Evolutionary conservation across 2,329 filamentous ascomycete genomes (phyloP).

Genomic region (Lachnellula hyalina): DNA sequence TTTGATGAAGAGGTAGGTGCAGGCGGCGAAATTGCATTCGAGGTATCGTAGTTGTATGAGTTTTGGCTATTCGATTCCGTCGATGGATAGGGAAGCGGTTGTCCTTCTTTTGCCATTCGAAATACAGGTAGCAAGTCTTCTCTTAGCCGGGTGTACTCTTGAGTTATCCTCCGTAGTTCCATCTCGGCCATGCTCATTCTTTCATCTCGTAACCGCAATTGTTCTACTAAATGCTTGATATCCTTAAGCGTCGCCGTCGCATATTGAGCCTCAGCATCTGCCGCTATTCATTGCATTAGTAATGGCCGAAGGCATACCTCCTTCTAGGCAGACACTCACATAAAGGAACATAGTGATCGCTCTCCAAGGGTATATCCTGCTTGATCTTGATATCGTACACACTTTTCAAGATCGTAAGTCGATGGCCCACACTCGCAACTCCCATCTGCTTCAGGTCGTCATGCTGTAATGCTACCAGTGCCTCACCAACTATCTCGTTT

Average conservation of each 20-base stretch:
- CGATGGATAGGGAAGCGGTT: slow-evolving; percentile 64
- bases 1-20: slow-evolving; percentile 50
- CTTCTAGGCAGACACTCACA: slow-evolving; percentile 53
- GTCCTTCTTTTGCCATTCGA: slow-evolving; percentile 84
- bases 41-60: slow-evolving; percentile 47
- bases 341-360: slow-evolving; percentile 87
- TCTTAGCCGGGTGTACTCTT: slow-evolving; percentile 81
- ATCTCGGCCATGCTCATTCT: slow-evolving; percentile 78
- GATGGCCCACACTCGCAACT: slow-evolving; percentile 85
- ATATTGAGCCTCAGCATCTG: slow-evolving; percentile 81
- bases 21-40: slow-evolving; percentile 47
- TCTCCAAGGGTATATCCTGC: slow-evolving; percentile 84
- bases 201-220: slow-evolving; percentile 84
- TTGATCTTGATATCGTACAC: slow-evolving; percentile 96
- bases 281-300: slow-evolving; percentile 52
- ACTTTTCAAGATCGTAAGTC: slow-evolving; percentile 88
- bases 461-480: slow-evolving; percentile 80
- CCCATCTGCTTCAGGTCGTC: slow-evolving; percentile 95
- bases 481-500: slow-evolving; percentile 91
- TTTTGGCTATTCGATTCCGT: slow-evolving; percentile 24
- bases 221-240: slow-evolving; percentile 83
- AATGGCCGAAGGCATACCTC: not conserved
- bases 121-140: slow-evolving; percentile 90
- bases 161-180: slow-evolving; percentile 75
- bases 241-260: slow-evolving; percentile 88